These are phyloP conservation scores for Stachybotrys chlorohalonatus DNA, from an alignment of 2,329 filamentous ascomycete genomes.

Conservation along the genomic window DNA sequence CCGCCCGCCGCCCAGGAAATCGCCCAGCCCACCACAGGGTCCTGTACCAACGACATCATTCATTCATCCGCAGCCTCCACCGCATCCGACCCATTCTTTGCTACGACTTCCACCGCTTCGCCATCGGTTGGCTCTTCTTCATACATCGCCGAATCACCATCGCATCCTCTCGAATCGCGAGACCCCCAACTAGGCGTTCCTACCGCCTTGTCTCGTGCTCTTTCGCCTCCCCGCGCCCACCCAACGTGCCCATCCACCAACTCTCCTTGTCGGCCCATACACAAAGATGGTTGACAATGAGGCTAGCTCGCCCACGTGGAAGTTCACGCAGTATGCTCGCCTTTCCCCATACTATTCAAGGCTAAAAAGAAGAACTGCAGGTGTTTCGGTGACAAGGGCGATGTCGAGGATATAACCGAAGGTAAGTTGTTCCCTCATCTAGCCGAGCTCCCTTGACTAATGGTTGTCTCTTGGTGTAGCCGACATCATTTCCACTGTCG, in stretches of 20 bases:
- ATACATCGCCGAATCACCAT: background rate
- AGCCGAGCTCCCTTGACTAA: conserved; percentile 9
- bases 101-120: conserved; percentile 1
- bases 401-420: conserved; percentile 98
- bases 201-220: conserved; percentile 9
- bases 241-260: conserved; percentile 10
- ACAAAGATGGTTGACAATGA: conserved; percentile 93
- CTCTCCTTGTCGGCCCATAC: conserved; percentile 15
- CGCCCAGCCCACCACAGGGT: background rate
- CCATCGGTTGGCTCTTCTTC: conserved; percentile 6
- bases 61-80: background rate
- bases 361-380: conserved; percentile 36
- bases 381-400: conserved; percentile 99
- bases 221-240: conserved; percentile 12
- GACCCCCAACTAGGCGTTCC: conserved; percentile 4
- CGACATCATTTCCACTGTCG: conserved; percentile 86
- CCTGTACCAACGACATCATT: background rate
- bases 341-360: conserved; percentile 9
- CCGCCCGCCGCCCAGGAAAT: too few relatives aligned
- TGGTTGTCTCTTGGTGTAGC: conserved; percentile 37
- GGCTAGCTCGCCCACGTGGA: conserved; percentile 92
- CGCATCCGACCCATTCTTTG: background rate
- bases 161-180: conserved; percentile 8
- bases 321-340: conserved; percentile 87
- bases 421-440: conserved; percentile 42